Evolutionary conservation across 1,139 yeast species (phyloP).

Genomic region (Suhomyces guaymorum): DNA sequence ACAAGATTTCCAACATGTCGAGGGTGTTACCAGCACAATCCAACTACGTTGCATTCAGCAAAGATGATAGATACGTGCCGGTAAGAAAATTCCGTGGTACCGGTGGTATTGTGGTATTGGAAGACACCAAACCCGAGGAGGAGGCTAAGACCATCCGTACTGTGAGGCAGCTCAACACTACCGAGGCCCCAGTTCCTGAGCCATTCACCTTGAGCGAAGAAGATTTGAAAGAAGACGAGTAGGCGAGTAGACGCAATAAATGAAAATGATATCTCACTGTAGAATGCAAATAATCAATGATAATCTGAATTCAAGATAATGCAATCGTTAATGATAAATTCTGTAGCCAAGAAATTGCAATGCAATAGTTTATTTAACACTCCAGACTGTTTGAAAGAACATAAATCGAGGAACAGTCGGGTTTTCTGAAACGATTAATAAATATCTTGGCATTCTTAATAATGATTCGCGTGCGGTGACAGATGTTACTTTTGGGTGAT

Average conservation of each 20-base stretch:
- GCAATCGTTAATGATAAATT: too few relatives aligned
- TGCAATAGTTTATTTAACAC: too few relatives aligned
- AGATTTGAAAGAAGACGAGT: conserved; percentile 40
- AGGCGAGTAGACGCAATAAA: conserved; percentile 2
- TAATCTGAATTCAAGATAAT: too few relatives aligned
- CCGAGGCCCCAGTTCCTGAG: conserved; percentile 89
- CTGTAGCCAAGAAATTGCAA: too few relatives aligned
- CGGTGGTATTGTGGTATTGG: conserved; percentile 79
- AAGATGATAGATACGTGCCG: conserved; percentile 78
- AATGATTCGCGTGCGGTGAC: too few relatives aligned
- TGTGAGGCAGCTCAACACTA: conserved; percentile 75
- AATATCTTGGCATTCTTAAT: too few relatives aligned
- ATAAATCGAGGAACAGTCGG: too few relatives aligned
- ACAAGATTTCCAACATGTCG: conserved; percentile 72
- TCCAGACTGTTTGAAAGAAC: too few relatives aligned
- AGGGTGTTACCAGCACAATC: conserved; percentile 93
- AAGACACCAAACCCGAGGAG: conserved; percentile 69
- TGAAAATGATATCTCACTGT: too few relatives aligned
- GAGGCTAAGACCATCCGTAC: conserved; percentile 74
- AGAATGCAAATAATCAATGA: too few relatives aligned
- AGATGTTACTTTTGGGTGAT: too few relatives aligned
- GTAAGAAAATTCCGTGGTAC: conserved; percentile 77
- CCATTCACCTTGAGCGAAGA: conserved; percentile 71
- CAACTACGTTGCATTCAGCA: conserved; percentile 74
- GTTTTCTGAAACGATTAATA: too few relatives aligned